Conservation (phyloP, 2,329 filamentous ascomycete species). For the Alternaria rosae region DNA sequence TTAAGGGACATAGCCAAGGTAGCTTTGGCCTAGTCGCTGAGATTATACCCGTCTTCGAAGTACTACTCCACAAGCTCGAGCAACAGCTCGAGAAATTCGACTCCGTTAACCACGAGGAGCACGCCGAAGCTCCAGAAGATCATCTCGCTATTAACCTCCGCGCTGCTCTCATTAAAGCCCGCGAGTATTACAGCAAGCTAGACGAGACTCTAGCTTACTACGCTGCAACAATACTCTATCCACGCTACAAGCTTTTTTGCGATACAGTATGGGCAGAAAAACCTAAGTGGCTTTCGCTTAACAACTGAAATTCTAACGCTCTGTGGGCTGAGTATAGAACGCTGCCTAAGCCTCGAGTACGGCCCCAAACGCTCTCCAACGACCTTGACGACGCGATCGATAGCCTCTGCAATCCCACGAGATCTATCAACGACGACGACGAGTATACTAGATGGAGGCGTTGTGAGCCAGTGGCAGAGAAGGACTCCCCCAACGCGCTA, state of each 20-base stretch:
- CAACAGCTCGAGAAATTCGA: too few relatives aligned
- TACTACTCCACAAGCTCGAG: too few relatives aligned
- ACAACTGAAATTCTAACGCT: not conserved
- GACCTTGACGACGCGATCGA: not conserved
- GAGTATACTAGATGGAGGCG: not conserved
- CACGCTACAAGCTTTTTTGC: conserved; percentile 4
- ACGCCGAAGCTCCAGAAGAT: conserved; percentile 1
- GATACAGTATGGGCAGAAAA: not conserved
- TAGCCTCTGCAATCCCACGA: not conserved
- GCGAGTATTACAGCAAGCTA: conserved; percentile 12
- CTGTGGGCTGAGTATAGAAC: not conserved
- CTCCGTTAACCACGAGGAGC: not conserved
- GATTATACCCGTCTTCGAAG: conserved; percentile 7
- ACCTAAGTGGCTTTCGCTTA: too few relatives aligned
- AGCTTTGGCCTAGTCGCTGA: not conserved
- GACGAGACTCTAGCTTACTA: conserved; percentile 10
- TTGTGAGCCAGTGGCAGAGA: not conserved
- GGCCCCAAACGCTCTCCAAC: not conserved
- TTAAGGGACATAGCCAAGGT: not conserved
- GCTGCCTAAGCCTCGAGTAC: not conserved
- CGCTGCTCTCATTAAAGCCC: conserved; percentile 1
- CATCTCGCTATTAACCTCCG: conserved; percentile 14
- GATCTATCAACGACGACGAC: not conserved
- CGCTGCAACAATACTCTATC: conserved; percentile 9
- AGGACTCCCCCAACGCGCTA: not conserved